These are phyloP conservation scores for Gypsophila paniculata DNA, from an alignment of 179 eudicot genomes.

Conservation along the genomic window DNA sequence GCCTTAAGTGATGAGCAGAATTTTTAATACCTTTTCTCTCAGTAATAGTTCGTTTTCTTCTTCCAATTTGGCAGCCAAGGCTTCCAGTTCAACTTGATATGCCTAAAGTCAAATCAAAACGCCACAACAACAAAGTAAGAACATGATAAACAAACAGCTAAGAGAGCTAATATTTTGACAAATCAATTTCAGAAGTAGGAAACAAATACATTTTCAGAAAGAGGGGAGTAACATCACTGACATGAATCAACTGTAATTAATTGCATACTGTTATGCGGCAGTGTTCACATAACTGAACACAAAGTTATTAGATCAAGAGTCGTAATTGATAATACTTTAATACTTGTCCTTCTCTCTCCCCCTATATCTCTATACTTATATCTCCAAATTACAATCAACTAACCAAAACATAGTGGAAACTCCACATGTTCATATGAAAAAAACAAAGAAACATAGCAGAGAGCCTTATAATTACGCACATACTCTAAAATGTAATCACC, in stretches of 20 bases:
- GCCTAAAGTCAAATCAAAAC: slow-evolving; percentile 45
- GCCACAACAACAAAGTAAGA: slow-evolving; percentile 1
- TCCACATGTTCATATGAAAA: background rate
- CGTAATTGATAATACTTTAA: too few species aligned
- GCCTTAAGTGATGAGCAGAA: background rate
- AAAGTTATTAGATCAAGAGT: too few species aligned
- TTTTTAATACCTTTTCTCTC: slow-evolving; percentile 56
- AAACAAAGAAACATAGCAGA: background rate
- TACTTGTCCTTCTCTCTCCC: too few species aligned
- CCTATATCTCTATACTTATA: too few species aligned
- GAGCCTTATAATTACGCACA: background rate
- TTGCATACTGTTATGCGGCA: background rate
- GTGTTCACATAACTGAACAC: background rate
- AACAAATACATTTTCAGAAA: background rate
- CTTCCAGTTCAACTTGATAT: slow-evolving; percentile 77
- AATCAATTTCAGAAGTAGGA: background rate
- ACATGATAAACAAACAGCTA: background rate
- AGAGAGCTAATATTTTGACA: background rate
- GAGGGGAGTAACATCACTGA: background rate
- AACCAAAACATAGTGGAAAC: background rate
- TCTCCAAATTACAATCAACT: background rate
- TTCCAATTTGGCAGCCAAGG: slow-evolving; percentile 72
- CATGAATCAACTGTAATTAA: background rate
- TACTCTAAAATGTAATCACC: background rate
- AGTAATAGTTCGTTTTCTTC: slow-evolving; percentile 67